Evolutionary conservation across 192 early-diverging fungal genomes (phyloP), one percentile per base, ranked within the genome.

Genomic region (Coemansia umbellata): DNA sequence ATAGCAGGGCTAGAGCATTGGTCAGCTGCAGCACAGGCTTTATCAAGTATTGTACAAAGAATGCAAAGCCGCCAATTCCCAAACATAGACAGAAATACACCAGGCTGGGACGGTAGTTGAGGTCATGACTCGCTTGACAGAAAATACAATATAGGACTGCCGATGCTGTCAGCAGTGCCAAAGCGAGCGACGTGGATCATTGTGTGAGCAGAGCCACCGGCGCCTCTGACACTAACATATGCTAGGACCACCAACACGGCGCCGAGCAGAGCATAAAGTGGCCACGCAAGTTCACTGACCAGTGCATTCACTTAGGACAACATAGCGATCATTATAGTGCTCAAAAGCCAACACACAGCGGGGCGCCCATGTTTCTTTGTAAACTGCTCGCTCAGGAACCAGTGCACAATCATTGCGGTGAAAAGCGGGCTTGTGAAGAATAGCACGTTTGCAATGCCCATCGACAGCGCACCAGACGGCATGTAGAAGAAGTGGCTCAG

Each of bases 341-440:
- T 31, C 14, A 35, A 33, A 58, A n/a, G 27, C 26, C 19, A 51
- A 24, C 26, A 60, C 33, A 8, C 30, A 13, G 28, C 47, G 22
- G n/a, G n/a, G n/a, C n/a, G n/a, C n/a, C n/a, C n/a, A 6, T 54
- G 47, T 3, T 32, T 26, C 3, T 8, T 5, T 4, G 36, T 30
- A 18, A 67, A 51, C 2, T 32, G 1, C 40, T 67, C 65, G 27
- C 21, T 22, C 2, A 67, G 45, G 18, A 60, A 31, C 39, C 32
- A 50, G 47, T 49, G 15, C 0, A 58, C 65, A 13, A 67, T 11
- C 18, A 60, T 13, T 9, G 65, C 65, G n/a, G 58, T 60, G 18
- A 59, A 60, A 7, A 67, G 5, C 1, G 65, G 57, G 30, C 60
- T 67, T 3, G 65, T 60, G 31, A 60, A 67, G 26, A 67, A 67